Base-by-base conservation (phyloP, 2,329 filamentous ascomycete genomes). In the Colletotrichum lupini region DNA sequence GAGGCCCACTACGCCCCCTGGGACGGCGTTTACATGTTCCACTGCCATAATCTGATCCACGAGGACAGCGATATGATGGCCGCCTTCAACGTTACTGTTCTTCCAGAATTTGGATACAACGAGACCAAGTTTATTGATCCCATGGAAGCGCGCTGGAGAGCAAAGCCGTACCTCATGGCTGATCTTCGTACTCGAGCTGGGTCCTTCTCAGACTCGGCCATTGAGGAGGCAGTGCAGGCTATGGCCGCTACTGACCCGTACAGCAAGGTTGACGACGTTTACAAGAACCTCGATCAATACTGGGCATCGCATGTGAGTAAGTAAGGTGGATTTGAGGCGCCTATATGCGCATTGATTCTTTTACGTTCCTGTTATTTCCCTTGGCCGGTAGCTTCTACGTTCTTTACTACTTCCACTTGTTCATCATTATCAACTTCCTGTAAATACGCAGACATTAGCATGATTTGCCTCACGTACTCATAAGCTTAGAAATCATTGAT, bases 51-150 rank as follows among this genome's bases (percentile, higher is more conserved):
- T 70, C 77, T 85, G 32, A 80, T 85, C 57, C 84, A 86, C 72
- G 84, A 86, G 76, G 84, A 86, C 67, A 76, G 80, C 42, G 83
- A 84, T 61, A 86, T 86, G 84, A 85, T 86, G 84, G 84, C 81
- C 0, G 83, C 83, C 2, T 86, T 86, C 78, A 85, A 86, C 73
- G 83, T 85, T n/a, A 83, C 83, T 0, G 75, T 74, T 7, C 78
- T 86, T 0, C 62, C 77, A 12, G 77, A 82, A 68, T 81, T 83
- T 58, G 57, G 69, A 9, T 68, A 68, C 69, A 64, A 72, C 8
- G 65, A 72, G 49, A 72, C 65, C 1, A 68, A 57, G 9, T 63
- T 68, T 19, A 68, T 68, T 14, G 69, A 69, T 46, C 69, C 65
- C 14, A 72, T 68, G 69, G 66, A 59, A 57, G 52, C 52, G 42